Conservation (phyloP, 306 rosid genomes). For the Canavalia ensiformis region DNA sequence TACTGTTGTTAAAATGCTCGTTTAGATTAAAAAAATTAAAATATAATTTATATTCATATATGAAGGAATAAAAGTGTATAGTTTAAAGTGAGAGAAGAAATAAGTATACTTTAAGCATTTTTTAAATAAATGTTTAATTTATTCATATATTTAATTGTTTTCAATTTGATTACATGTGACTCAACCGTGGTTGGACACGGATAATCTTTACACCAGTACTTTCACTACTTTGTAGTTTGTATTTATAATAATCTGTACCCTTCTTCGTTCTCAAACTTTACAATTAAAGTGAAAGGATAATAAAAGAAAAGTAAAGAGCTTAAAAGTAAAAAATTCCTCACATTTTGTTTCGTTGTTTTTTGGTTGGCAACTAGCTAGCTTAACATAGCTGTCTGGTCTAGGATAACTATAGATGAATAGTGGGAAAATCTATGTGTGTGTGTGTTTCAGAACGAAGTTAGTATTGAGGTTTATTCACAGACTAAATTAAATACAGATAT, state of each 20-base stretch:
- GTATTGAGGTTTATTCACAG: not conserved
- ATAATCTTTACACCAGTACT: too few relatives aligned
- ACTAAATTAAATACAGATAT: too few relatives aligned
- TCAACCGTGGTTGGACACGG: not conserved
- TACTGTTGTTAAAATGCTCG: too few relatives aligned
- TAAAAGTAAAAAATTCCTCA: not conserved
- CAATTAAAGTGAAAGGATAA: slow-evolving; percentile 1
- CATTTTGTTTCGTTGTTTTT: not conserved
- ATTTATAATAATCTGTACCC: not conserved
- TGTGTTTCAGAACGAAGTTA: not conserved
- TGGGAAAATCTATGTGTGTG: not conserved
- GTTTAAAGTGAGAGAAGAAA: too few relatives aligned
- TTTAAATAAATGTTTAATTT: too few relatives aligned
- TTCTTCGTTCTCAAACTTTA: not conserved
- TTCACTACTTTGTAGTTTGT: not conserved
- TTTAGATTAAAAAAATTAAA: too few relatives aligned
- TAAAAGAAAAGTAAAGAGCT: slow-evolving; percentile 3
- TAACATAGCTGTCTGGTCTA: not conserved
- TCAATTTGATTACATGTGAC: not conserved
- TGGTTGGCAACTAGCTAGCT: not conserved
- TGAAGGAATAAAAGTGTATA: too few relatives aligned
- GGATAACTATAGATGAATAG: not conserved
- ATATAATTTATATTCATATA: too few relatives aligned
- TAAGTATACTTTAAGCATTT: too few relatives aligned
- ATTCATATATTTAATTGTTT: not conserved